phyloP scores from a whole-genome alignment of 331 rosid species.

The Telfairia occidentalis region DNA sequence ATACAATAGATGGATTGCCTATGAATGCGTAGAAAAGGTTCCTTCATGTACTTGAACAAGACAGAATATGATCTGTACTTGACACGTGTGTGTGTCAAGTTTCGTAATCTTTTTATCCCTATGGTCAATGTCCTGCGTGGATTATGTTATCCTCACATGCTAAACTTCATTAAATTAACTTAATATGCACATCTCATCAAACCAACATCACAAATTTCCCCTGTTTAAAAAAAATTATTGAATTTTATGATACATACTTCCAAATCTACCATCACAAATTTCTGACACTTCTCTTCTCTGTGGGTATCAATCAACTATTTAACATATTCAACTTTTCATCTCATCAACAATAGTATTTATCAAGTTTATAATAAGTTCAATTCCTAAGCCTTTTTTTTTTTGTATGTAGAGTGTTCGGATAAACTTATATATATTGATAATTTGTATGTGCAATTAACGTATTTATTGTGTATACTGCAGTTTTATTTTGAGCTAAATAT shows the following conservation, averaged over 20 bases:
- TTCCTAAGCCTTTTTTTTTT: no score
- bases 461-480: no score
- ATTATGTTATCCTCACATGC: slow-evolving; percentile 1
- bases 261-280: background rate
- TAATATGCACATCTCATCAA: background rate
- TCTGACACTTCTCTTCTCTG: background rate
- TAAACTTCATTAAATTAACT: background rate
- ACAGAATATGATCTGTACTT: background rate
- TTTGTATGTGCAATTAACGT: no score
- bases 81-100: background rate
- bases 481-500: no score
- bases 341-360: no score
- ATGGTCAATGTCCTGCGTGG: background rate
- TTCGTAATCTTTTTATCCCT: background rate
- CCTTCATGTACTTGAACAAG: background rate
- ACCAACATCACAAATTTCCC: background rate
- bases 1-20: background rate
- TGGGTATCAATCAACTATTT: background rate
- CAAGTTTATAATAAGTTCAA: background rate
- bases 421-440: no score
- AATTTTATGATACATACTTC: background rate
- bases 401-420: no score
- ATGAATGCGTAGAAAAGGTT: background rate
- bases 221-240: no score
- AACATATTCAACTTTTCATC: background rate